Base-by-base conservation (phyloP, 2,329 filamentous ascomycete genomes). In the Pseudocercospora fuligena region DNA sequence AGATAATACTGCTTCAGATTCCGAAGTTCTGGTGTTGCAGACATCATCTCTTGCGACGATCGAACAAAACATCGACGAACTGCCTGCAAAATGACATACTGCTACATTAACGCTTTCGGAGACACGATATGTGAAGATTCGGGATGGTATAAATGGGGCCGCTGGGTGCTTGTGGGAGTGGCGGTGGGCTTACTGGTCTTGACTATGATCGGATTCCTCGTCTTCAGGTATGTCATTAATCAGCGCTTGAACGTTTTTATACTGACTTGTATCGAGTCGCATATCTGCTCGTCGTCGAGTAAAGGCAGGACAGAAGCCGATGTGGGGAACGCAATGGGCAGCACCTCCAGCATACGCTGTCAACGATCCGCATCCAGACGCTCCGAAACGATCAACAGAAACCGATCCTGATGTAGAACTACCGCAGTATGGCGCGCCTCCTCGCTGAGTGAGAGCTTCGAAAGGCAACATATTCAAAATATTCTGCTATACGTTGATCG, bases 161-260 rank as follows among this genome's bases (percentile, higher is more conserved):
- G 60, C 21, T 63, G 60, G 60, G 60, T 63, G 16, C 16, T 63
- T 21, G 11, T 63, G 27, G 60, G 60, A 12, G 47, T 63, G 47
- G 43, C 14, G 12, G 27, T 63, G 11, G 60, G 19, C 19, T 23
- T 56, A 14, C n/a, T 56, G 14, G n/a, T 63, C 21, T 21, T 49
- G 29, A 27, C 29, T 0, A n/a, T 63, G 7, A 27, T 40, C 19
- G 60, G 60, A 3, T 63, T 63, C 14, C 23, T 63, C 7, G 8
- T 46, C n/a, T 63, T 63, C 33, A 56, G 47, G 60, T 56, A 53
- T 33, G 60, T n/a, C n/a, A n/a, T n/a, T n/a, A n/a, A n/a, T n/a
- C n/a, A n/a, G n/a, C n/a, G n/a, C n/a, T n/a, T 29, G 11, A 12
- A 19, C 14, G 9, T 16, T 31, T 2, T 33, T 47, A 43, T 53